Base-by-base conservation (phyloP, 768 basidiomycete species). In the Lactarius evosmus region DNA sequence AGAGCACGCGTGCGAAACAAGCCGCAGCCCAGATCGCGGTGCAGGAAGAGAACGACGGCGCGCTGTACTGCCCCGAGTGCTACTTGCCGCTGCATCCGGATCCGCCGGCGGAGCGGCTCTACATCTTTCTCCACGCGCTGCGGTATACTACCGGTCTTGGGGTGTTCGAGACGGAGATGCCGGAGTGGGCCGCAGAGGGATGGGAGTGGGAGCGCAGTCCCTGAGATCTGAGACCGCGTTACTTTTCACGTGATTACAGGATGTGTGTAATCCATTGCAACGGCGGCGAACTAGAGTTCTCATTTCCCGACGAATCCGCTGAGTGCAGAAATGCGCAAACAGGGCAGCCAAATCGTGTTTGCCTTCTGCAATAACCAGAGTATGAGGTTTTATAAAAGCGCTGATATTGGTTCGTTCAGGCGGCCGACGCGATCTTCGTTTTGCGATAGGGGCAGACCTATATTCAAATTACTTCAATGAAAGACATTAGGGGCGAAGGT, bases 91-190 rank as follows among this genome's bases (percentile, higher is more conserved):
- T 98, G 29, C 87, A 95, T 62, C 93, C 94, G 12, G 97, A 99
- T 75, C 97, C 96, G 2, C 85, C 84, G 70, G 95, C 95, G 2
- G 93, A 95, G 73, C 86, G 86, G 65, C 78, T 98, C 61, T 98
- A 93, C 75, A 98, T 99, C 68, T 99, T 95, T 76, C 76, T 99
- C 71, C 97, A 99, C 71, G 95, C 97, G 30, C 74, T 91, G 71
- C 83, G 83, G 69, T 98, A 95, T 75, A 90, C 87, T 55, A 88
- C 88, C 14, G 86, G 84, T 66, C 77, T 94, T 50, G 93, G 93
- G n/a, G 76, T 81, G 30, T 96, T 91, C 69, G 85, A 90, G 75
- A 92, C 91, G 50, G 87, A 85, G 65, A 85, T 93, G 83, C 97
- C 97, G 0, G 82, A 86, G 57, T 99, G 97, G 97, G 89, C 94